These are phyloP conservation scores for Schizonepeta tenuifolia DNA, from an alignment of 257 asterid genomes.

Conservation along the genomic window DNA sequence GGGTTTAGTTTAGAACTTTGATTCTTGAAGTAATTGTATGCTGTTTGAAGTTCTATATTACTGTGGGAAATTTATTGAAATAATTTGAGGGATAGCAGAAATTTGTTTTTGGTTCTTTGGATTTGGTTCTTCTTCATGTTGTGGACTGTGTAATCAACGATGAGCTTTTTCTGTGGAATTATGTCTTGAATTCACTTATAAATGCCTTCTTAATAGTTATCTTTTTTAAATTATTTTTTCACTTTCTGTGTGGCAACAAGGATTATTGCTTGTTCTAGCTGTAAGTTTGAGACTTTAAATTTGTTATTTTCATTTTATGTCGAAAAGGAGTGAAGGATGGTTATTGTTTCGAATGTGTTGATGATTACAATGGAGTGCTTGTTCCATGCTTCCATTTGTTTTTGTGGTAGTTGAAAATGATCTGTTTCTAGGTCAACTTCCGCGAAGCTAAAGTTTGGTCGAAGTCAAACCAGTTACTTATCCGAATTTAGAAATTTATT, in stretches of 20 bases:
- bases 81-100: background rate
- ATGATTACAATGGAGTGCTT: background rate
- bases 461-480: background rate
- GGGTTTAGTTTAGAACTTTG: constrained; percentile 12
- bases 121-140: background rate
- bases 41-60: background rate
- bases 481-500: background rate
- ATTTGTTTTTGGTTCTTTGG: background rate
- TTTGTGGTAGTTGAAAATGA: background rate
- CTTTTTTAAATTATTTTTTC: background rate
- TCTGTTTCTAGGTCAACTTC: background rate
- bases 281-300: constrained; percentile 6
- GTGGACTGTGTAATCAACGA: background rate
- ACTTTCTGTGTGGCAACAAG: constrained; percentile 3
- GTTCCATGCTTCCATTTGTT: background rate
- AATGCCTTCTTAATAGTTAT: background rate
- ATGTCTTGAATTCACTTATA: background rate
- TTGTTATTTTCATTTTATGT: constrained; percentile 1
- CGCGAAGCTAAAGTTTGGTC: background rate
- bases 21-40: constrained; percentile 7
- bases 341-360: constrained; percentile 2
- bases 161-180: background rate
- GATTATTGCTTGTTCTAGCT: background rate
- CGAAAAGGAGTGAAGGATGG: background rate
- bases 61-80: constrained; percentile 1